These are phyloP conservation scores for Huntiella moniliformis DNA, from an alignment of 2,329 filamentous ascomycete genomes.

Conservation along the genomic window DNA sequence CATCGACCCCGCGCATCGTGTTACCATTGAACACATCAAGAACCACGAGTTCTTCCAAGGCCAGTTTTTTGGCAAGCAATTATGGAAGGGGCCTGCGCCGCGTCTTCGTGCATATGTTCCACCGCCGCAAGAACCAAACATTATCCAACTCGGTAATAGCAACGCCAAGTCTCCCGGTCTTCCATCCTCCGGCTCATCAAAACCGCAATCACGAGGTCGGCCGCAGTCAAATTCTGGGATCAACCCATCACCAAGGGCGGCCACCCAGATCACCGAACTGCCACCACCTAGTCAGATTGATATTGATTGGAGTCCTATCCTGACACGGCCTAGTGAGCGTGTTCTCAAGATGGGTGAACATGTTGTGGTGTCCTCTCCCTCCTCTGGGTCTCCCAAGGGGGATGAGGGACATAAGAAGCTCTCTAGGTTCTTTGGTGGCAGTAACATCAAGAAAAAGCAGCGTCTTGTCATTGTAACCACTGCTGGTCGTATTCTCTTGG, in stretches of 20 bases:
- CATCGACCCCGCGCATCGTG: conserved; percentile 61
- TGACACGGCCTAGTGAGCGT: conserved; percentile 78
- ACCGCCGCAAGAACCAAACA: conserved; percentile 50
- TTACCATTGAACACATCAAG: conserved; percentile 91
- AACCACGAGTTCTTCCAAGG: conserved; percentile 92
- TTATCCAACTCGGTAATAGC: conserved; percentile 41
- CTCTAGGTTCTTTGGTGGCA: conserved; percentile 81
- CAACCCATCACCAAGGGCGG: background rate
- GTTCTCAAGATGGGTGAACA: conserved; percentile 89
- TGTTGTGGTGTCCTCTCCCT: conserved; percentile 61
- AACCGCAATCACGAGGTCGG: conserved; percentile 1
- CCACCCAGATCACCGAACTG: conserved; percentile 59
- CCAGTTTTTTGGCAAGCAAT: conserved; percentile 57
- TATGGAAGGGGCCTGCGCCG: conserved; percentile 85
- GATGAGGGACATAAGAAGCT: conserved; percentile 71
- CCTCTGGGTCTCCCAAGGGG: conserved; percentile 53
- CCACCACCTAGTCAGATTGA: conserved; percentile 93
- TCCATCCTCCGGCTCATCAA: background rate
- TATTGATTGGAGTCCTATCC: conserved; percentile 93
- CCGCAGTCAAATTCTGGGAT: conserved; percentile 1
- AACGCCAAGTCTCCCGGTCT: background rate
- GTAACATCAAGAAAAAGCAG: conserved; percentile 79
- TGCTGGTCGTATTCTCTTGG: conserved; percentile 73
- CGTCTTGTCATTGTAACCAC: conserved; percentile 90
- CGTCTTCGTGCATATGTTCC: conserved; percentile 70